Evolutionary conservation across 148 eudicot species (phyloP).

Genomic region (Silene conica): DNA sequence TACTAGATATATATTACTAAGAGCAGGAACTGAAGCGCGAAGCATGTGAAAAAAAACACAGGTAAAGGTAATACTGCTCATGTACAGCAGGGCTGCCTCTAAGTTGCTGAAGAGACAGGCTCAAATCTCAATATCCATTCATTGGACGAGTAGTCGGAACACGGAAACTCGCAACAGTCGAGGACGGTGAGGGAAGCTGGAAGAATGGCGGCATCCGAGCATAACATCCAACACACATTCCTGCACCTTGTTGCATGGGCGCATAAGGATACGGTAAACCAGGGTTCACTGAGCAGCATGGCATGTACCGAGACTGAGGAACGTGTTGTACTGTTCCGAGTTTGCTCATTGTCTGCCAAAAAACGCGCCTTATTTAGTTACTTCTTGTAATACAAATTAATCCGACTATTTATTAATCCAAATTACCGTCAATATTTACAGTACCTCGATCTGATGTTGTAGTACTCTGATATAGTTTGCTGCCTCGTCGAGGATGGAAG

Average conservation of each 20-base stretch:
- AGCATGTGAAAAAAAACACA: neutral
- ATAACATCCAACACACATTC: slow-evolving; percentile 1
- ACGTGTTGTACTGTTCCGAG: neutral
- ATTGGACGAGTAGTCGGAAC: neutral
- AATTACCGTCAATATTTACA: no score
- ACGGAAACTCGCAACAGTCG: neutral
- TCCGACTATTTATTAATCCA: no score
- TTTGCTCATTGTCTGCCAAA: neutral
- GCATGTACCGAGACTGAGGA: neutral
- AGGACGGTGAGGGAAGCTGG: neutral
- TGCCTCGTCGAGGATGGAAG: neutral
- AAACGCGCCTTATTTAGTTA: no score
- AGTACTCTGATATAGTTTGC: slow-evolving; percentile 2
- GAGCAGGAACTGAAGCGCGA: no score
- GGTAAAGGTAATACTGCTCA: neutral
- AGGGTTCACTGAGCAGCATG: neutral
- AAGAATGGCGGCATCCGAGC: neutral
- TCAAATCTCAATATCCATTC: neutral
- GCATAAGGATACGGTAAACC: neutral
- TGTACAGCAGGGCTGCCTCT: neutral
- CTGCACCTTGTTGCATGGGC: neutral
- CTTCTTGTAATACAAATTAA: no score
- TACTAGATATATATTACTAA: neutral
- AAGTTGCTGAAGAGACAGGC: neutral
- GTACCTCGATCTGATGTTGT: slow-evolving; percentile 7